Evolutionary conservation across 1,284 basidiomycete species (phyloP).

Genomic region (Pulchroboletus neoregius): DNA sequence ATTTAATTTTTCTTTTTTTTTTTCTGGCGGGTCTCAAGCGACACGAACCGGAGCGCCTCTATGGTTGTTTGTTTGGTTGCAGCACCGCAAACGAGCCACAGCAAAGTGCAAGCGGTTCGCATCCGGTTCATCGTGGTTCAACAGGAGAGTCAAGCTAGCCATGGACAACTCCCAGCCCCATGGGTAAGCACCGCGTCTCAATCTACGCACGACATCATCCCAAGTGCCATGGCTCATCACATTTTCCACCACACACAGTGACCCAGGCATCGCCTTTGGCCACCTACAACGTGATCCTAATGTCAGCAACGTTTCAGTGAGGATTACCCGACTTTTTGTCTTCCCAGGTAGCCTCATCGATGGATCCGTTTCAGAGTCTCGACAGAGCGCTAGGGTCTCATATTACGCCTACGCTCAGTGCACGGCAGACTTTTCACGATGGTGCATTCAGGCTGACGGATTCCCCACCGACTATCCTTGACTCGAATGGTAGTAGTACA

Average conservation of each 20-base stretch:
- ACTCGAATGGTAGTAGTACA: constrained; percentile 24
- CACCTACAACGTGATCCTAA: constrained; percentile 36
- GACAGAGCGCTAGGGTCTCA: constrained; percentile 36
- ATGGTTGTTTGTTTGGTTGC: constrained; percentile 24
- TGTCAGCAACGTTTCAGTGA: constrained; percentile 35
- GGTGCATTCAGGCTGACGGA: constrained; percentile 29
- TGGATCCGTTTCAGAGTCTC: constrained; percentile 27
- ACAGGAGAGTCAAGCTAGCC: constrained; percentile 11
- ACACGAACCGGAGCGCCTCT: constrained; percentile 24
- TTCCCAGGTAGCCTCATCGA: constrained; percentile 4
- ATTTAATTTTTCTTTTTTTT: constrained; percentile 1
- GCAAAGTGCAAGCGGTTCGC: constrained; percentile 33
- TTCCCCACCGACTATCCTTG: constrained; percentile 34
- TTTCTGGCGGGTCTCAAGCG: background rate
- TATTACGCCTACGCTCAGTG: constrained; percentile 29
- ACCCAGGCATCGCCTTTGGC: constrained; percentile 33
- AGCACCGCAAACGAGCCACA: constrained; percentile 32
- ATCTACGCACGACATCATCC: constrained; percentile 2
- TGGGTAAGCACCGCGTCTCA: constrained; percentile 29
- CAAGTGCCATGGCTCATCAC: constrained; percentile 17
- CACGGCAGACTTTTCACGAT: constrained; percentile 33
- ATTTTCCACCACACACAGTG: constrained; percentile 20
- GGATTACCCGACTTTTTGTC: constrained; percentile 3
- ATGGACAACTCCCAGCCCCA: constrained; percentile 36
- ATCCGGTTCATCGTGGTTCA: constrained; percentile 37